Evolutionary conservation across 2,329 filamentous ascomycete species (phyloP), one percentile per base, ranked within the genome.

Genomic region (Aspergillus pseudotamarii): DNA sequence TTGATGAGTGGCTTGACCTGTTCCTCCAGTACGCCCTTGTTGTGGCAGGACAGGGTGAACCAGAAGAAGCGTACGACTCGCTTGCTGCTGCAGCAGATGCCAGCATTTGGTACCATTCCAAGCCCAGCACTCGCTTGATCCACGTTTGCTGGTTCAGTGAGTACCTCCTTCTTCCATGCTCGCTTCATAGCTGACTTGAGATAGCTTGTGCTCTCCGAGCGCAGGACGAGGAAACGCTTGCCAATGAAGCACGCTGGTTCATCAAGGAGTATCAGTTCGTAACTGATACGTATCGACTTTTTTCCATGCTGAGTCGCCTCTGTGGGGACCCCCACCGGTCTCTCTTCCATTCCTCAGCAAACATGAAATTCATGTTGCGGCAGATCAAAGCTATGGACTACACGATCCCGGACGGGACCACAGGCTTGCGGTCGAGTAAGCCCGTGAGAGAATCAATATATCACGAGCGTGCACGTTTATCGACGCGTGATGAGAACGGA

Each of bases 361-460:
- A 90, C 23, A 93, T 97, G 77, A 98, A 98, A 76, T 96, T 92
- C 73, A 89, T 98, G 71, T 84, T 97, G 62, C 89, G 95, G 5
- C 93, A 96, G 78, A 92, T 99, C 78, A 96, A 96, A 76, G 88
- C 89, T 4, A 91, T 96, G 81, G 95, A 99, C 76, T 90, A 86
- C 66, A 82, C 91, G 3, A 81, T 90, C 51, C 82, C 79, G 2
- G 81, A 82, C 3, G 82, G 85, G 16, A 80, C 83, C 16, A 79
- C 83, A 30, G 63, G 66, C 6, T 66, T 70, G 54, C 69, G 66
- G 43, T 69, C 62, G 16, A 67, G 59, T 48, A 59, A 68, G 58
- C 60, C 72, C 46, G 68, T 80, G 21, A 81, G 84, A 16, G 69
- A 80, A 57, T 78, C 76, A 30, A 72, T 79, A 30, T 80, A 78